Evolutionary conservation across 1,284 basidiomycete species (phyloP).

Genomic region (Tetrapyrgos nigripes): DNA sequence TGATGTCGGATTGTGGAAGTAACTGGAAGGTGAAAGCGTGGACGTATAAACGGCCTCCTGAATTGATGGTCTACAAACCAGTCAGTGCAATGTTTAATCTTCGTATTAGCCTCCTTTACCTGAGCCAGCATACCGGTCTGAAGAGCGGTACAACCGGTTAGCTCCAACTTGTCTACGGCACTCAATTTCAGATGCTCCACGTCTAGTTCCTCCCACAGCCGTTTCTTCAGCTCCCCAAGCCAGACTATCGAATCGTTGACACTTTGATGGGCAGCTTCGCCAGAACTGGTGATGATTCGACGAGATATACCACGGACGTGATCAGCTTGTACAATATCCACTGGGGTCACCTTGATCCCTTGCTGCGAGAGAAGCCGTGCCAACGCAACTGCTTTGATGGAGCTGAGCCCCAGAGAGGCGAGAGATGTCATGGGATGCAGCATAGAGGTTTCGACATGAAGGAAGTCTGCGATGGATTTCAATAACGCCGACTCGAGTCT

Average conservation of each 20-base stretch:
- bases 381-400: slow-evolving; percentile 6
- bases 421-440: slow-evolving; percentile 6
- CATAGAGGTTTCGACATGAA: neutral
- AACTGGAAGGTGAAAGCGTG: slow-evolving; percentile 52
- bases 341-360: slow-evolving; percentile 5
- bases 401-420: slow-evolving; percentile 2
- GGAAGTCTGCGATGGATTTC: neutral
- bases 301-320: neutral
- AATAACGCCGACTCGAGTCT: neutral
- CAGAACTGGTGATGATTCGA: neutral
- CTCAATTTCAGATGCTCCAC: slow-evolving; percentile 30
- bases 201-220: slow-evolving; percentile 21
- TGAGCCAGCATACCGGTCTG: slow-evolving; percentile 60
- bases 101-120: slow-evolving; percentile 30
- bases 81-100: neutral
- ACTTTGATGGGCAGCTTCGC: slow-evolving; percentile 25
- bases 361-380: neutral
- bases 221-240: slow-evolving; percentile 6
- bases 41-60: slow-evolving; percentile 50
- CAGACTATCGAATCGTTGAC: slow-evolving; percentile 18
- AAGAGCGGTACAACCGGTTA: slow-evolving; percentile 50
- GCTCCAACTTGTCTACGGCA: slow-evolving; percentile 37
- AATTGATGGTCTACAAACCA: slow-evolving; percentile 46
- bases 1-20: slow-evolving; percentile 29
- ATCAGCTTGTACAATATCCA: slow-evolving; percentile 7